Evolutionary conservation across 306 rosid species (phyloP).

Genomic region (Phaseolus lunatus): DNA sequence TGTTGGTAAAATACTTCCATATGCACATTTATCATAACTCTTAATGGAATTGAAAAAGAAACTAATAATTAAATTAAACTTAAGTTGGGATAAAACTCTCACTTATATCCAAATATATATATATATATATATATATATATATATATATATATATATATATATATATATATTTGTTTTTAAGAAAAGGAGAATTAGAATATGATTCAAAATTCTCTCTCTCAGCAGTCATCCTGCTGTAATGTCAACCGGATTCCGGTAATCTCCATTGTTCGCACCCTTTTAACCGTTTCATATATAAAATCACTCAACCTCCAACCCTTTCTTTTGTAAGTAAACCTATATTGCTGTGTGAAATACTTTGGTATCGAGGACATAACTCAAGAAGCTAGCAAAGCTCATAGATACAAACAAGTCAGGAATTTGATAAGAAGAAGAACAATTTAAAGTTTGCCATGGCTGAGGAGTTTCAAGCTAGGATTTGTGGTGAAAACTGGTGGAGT

Average conservation of each 20-base stretch:
- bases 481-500: slow-evolving; percentile 82
- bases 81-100: too few species aligned
- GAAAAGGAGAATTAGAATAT: slow-evolving; percentile 51
- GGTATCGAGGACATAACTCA: neutral
- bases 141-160: too few species aligned
- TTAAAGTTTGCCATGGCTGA: slow-evolving; percentile 60
- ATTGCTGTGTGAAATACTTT: neutral
- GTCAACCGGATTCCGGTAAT: slow-evolving; percentile 68
- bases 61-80: too few species aligned
- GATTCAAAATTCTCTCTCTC: slow-evolving; percentile 59
- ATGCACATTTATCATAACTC: too few species aligned
- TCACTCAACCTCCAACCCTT: slow-evolving; percentile 16
- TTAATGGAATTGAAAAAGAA: too few species aligned
- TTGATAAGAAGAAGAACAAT: slow-evolving; percentile 1
- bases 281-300: slow-evolving; percentile 50
- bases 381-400: slow-evolving; percentile 11
- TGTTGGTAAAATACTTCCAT: too few species aligned
- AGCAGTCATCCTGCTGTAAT: slow-evolving; percentile 57
- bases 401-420: neutral
- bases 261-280: slow-evolving; percentile 50
- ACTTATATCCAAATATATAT: too few species aligned
- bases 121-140: too few species aligned
- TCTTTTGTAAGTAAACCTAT: slow-evolving; percentile 11
- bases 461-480: slow-evolving; percentile 72
- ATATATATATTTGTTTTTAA: neutral